Evolutionary conservation across 2,329 filamentous ascomycete species (phyloP), one percentile per base, ranked within the genome.

Genomic region (Xylariaceae sp.): DNA sequence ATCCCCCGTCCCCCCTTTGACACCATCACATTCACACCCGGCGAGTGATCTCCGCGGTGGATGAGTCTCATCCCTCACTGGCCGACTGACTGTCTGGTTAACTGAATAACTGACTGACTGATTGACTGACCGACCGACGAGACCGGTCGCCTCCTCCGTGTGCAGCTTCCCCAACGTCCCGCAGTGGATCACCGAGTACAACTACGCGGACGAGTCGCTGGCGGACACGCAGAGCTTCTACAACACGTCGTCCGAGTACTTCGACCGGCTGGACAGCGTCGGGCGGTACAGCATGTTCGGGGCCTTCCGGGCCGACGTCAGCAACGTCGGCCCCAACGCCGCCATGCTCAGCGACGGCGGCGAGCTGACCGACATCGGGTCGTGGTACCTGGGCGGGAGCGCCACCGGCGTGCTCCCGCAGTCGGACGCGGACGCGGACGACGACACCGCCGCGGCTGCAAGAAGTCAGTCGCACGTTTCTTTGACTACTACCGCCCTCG

Each of bases 131-230:
- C n/a, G n/a, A n/a, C n/a, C n/a, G n/a, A n/a, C n/a, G n/a, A n/a
- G n/a, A n/a, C n/a, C n/a, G n/a, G n/a, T n/a, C n/a, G n/a, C n/a
- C n/a, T n/a, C n/a, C n/a, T n/a, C n/a, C n/a, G n/a, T n/a, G 16
- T 19, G 3, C 30, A 76, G 72, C 15, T 80, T 75, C 55, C 77
- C 76, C 7, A 67, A 72, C 40, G 63, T 65, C 21, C 67, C 71
- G 3, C 74, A 89, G 40, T 90, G 84, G 85, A 65, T 90, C 9
- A 90, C 85, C 17, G 85, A 92, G 58, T 88, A 81, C 55, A 83
- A 80, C 23, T 68, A 70, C 35, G 62, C 75, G 36, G 57, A 80
- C 40, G 65, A 73, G 47, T 61, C 68, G 17, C 65, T 86, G 12
- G 38, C 53, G 2, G 58, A 66, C 0, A 80, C 78, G 0, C 72